Evolutionary conservation across 2,329 filamentous ascomycete genomes (phyloP).

Genomic region (Chaetothyriales sp.): DNA sequence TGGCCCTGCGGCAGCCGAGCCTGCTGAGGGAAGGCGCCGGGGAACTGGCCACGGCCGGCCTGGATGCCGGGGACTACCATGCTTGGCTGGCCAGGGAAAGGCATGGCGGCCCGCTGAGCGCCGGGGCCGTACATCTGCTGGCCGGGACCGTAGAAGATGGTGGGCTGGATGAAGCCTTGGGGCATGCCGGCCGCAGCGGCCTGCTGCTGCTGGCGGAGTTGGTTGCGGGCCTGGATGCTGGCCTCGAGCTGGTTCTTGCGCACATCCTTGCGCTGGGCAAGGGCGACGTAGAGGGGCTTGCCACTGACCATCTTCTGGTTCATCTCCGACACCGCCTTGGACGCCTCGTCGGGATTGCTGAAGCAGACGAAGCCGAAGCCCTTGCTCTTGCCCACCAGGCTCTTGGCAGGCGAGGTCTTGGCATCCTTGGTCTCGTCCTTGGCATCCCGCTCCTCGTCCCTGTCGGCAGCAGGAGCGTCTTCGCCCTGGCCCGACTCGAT

Average conservation of each 20-base stretch:
- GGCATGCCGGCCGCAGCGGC: constrained; percentile 81
- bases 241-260: constrained; percentile 98
- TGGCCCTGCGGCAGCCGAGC: constrained; percentile 69
- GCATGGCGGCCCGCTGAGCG: constrained; percentile 46
- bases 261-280: constrained; percentile 98
- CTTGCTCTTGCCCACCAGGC: constrained; percentile 88
- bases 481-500: constrained; percentile 38
- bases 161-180: constrained; percentile 68
- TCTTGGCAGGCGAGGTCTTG: constrained; percentile 47
- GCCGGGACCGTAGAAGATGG: constrained; percentile 82
- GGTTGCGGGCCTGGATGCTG: constrained; percentile 97
- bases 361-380: constrained; percentile 99
- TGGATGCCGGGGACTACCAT: constrained; percentile 55
- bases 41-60: constrained; percentile 73
- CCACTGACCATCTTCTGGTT: constrained; percentile 97
- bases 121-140: constrained; percentile 30
- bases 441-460: constrained; percentile 34
- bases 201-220: constrained; percentile 94
- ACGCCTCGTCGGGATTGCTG: constrained; percentile 96
- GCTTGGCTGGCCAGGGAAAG: constrained; percentile 43
- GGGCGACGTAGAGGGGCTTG: constrained; percentile 95
- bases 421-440: constrained; percentile 40
- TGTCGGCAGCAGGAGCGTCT: constrained; percentile 31
- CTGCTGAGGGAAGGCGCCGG: constrained; percentile 64
- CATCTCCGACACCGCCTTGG: constrained; percentile 98